Evolutionary conservation across 768 basidiomycete genomes (phyloP).

Genomic region (Tylopilus felleus): DNA sequence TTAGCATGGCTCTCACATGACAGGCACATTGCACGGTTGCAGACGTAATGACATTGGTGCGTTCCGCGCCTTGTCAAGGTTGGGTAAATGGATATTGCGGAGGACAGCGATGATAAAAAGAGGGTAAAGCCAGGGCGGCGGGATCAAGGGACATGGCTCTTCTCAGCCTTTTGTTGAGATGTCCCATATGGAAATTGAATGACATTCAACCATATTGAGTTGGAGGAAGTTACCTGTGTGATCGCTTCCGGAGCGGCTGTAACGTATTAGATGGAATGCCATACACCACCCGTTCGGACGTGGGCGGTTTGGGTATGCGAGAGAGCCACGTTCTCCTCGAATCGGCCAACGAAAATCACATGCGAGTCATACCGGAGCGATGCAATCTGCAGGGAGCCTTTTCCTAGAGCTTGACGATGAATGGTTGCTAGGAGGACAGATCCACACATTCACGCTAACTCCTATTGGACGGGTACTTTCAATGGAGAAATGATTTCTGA

Average conservation of each 20-base stretch:
- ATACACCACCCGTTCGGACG: background rate
- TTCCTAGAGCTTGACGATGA: too few species aligned
- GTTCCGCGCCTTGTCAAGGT: background rate
- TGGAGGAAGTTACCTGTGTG: background rate
- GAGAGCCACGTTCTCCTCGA: background rate
- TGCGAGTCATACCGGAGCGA: background rate
- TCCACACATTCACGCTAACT: background rate
- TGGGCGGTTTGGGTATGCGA: background rate
- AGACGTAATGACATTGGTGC: background rate
- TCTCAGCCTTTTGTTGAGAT: background rate
- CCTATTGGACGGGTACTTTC: background rate
- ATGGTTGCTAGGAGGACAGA: background rate
- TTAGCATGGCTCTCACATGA: background rate
- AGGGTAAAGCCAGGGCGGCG: background rate
- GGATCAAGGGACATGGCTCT: background rate
- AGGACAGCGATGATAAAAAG: background rate
- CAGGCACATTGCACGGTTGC: background rate
- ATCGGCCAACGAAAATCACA: background rate
- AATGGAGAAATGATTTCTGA: background rate
- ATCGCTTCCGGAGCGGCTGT: background rate
- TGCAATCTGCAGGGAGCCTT: background rate
- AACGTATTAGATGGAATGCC: background rate
- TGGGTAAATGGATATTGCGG: background rate
- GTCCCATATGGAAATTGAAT: background rate
- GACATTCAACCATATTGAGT: background rate